Evolutionary conservation across 2,329 filamentous ascomycete species (phyloP).

Genomic region (Onygena corvina): DNA sequence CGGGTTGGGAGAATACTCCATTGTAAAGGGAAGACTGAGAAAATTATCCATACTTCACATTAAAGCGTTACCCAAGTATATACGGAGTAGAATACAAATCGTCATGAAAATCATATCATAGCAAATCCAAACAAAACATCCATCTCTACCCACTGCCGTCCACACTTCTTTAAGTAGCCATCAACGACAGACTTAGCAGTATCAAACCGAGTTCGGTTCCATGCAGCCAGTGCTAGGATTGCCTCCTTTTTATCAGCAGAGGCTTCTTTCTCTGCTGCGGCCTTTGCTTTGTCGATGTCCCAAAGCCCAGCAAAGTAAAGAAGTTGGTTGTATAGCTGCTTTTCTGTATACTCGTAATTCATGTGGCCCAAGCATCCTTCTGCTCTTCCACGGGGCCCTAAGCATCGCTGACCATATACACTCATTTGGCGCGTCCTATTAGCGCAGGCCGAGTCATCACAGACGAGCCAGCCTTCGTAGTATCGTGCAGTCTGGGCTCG

Average conservation of each 20-base stretch:
- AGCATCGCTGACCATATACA: conserved; percentile 80
- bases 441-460: conserved; percentile 77
- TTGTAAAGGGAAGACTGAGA: too few relatives aligned
- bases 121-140: conserved; percentile 64
- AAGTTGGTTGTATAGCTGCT: conserved; percentile 87
- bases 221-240: conserved; percentile 60
- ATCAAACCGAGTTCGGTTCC: conserved; percentile 68
- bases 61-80: neutral
- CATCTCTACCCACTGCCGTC: conserved; percentile 88
- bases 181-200: conserved; percentile 68
- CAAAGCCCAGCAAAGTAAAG: conserved; percentile 76
- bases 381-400: conserved; percentile 75
- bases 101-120: conserved; percentile 18
- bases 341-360: conserved; percentile 77
- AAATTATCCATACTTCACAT: neutral
- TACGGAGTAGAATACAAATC: neutral
- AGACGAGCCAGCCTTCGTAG: conserved; percentile 85
- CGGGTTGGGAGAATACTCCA: too few relatives aligned
- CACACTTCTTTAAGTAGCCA: conserved; percentile 76
- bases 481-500: conserved; percentile 67
- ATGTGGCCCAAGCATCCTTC: conserved; percentile 77
- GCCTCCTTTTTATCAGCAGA: conserved; percentile 49
- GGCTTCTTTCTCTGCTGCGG: conserved; percentile 39
- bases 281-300: conserved; percentile 72
- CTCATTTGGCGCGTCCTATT: conserved; percentile 82